Conservation (phyloP, 2,329 filamentous ascomycete genomes). For the Neobulgaria alba region DNA sequence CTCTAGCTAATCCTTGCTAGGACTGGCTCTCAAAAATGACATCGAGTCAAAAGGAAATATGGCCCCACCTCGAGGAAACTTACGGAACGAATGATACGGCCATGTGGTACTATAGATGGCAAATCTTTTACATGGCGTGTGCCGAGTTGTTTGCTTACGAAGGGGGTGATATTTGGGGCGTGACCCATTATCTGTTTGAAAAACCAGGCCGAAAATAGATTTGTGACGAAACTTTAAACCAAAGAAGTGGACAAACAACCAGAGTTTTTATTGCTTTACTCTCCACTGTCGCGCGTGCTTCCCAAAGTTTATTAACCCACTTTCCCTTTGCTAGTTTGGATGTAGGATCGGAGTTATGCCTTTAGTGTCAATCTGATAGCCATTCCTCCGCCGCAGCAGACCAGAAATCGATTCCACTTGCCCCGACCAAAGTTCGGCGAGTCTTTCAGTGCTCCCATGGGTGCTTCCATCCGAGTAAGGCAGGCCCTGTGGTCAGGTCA, state of each 20-base stretch:
- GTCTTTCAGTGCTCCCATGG: conserved; percentile 82
- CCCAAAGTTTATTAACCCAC: too few species aligned
- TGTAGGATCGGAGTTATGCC: too few species aligned
- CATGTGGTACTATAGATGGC: conserved; percentile 63
- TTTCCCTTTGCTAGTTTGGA: too few species aligned
- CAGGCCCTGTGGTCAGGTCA: conserved; percentile 45
- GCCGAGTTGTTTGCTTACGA: conserved; percentile 60
- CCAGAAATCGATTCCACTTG: background rate
- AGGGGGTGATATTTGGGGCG: conserved; percentile 59
- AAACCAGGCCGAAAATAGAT: conserved; percentile 34
- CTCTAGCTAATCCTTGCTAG: conserved; percentile 22
- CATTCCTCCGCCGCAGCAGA: too few species aligned
- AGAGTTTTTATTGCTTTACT: too few species aligned
- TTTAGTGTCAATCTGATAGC: too few species aligned
- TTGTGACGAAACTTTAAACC: background rate
- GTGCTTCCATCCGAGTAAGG: conserved; percentile 86
- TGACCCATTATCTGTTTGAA: conserved; percentile 58
- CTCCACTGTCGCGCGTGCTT: too few species aligned
- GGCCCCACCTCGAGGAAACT: conserved; percentile 55
- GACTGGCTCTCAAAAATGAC: conserved; percentile 57
- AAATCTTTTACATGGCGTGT: conserved; percentile 65
- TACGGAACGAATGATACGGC: conserved; percentile 51
- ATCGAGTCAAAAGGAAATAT: conserved; percentile 49
- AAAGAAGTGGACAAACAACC: too few species aligned
- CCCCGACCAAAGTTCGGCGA: conserved; percentile 3